Evolutionary conservation across 768 basidiomycete species (phyloP).

Genomic region (Rhizopogon rudus): DNA sequence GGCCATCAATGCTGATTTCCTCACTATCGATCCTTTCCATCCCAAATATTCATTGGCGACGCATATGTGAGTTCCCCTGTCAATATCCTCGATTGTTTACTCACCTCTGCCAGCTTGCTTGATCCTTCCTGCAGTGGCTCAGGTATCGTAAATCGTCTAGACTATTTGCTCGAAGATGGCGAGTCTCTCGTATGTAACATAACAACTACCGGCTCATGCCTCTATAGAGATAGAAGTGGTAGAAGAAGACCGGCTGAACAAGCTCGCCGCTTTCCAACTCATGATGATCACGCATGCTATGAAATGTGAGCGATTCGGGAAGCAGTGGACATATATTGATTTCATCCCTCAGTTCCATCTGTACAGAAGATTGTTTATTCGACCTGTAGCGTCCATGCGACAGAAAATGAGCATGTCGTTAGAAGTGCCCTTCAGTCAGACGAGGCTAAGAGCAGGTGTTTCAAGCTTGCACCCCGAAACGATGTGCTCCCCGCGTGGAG

Average conservation of each 20-base stretch:
- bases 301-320: constrained; percentile 57
- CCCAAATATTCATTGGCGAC: constrained; percentile 60
- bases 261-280: constrained; percentile 85
- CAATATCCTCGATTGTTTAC: neutral
- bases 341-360: constrained; percentile 53
- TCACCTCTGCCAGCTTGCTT: constrained; percentile 51
- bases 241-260: constrained; percentile 65
- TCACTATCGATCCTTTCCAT: constrained; percentile 67
- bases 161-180: constrained; percentile 79
- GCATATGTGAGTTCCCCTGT: constrained; percentile 65
- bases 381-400: constrained; percentile 91
- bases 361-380: constrained; percentile 89
- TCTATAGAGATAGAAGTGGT: constrained; percentile 52
- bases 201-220: neutral
- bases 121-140: constrained; percentile 98
- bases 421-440: constrained; percentile 63
- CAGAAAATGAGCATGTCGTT: constrained; percentile 93
- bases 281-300: constrained; percentile 93
- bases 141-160: constrained; percentile 86
- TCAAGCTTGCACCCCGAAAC: constrained; percentile 59
- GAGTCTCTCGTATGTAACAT: constrained; percentile 11
- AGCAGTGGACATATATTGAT: constrained; percentile 6
- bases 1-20: constrained; percentile 77
- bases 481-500: constrained; percentile 81
- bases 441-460: constrained; percentile 57